Conservation (phyloP, 1,139 yeast genomes). For the Hansenula lynferdii region DNA sequence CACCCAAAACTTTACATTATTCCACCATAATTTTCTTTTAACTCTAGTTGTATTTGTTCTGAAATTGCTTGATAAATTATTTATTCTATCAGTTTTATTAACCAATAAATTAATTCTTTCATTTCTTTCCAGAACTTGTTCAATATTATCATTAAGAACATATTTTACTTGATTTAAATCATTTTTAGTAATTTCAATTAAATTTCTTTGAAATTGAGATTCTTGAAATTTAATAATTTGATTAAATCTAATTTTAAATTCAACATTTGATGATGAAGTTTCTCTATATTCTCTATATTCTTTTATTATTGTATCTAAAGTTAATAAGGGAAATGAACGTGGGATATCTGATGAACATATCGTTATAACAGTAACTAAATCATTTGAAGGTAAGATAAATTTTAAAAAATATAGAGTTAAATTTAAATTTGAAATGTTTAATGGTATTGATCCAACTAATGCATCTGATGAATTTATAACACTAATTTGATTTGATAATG, state of each 20-base stretch:
- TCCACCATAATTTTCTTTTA: constrained; percentile 61
- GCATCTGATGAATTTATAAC: constrained; percentile 19
- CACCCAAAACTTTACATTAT: constrained; percentile 40
- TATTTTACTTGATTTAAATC: constrained; percentile 25
- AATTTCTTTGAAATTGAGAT: constrained; percentile 13
- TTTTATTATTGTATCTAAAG: constrained; percentile 17
- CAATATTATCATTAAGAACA: constrained; percentile 59
- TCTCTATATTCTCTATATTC: constrained; percentile 16
- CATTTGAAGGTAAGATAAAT: constrained; percentile 16
- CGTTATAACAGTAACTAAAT: constrained; percentile 21
- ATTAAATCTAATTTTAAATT: constrained; percentile 19
- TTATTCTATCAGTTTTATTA: constrained; percentile 75
- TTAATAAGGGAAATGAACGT: constrained; percentile 18
- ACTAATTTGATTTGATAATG: constrained; percentile 16
- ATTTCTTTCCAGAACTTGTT: constrained; percentile 65
- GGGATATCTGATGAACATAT: constrained; percentile 18
- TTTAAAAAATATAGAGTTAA: constrained; percentile 16
- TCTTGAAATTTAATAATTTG: constrained; percentile 22
- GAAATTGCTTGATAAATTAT: constrained; percentile 62
- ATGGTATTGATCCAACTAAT: constrained; percentile 17
- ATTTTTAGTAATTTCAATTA: constrained; percentile 13
- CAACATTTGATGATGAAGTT: constrained; percentile 8
- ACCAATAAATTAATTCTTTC: constrained; percentile 69
- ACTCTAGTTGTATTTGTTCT: constrained; percentile 61
- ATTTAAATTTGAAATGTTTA: constrained; percentile 9